Conservation (phyloP, 73 alveolate species). For the Symbiodinium natans region DNA sequence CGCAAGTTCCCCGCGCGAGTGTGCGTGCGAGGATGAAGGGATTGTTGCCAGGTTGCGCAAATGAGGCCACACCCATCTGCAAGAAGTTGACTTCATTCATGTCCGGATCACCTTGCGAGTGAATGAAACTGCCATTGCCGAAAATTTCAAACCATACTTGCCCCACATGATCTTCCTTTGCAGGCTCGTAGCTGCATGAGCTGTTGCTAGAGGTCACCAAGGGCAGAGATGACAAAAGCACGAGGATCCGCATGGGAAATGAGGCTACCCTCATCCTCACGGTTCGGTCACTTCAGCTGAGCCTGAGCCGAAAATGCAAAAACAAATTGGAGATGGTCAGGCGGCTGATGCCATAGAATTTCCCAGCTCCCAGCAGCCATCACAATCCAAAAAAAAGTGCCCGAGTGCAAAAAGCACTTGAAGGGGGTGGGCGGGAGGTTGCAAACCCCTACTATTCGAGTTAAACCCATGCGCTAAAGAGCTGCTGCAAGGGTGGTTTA, state of each 20-base stretch:
- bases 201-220: background rate
- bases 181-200: background rate
- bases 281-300: slow-evolving; percentile 13
- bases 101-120: slow-evolving; percentile 1
- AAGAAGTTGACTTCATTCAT: background rate
- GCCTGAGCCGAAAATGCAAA: background rate
- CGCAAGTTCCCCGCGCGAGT: background rate
- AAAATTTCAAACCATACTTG: background rate
- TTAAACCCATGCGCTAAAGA: too few species aligned
- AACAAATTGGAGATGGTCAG: background rate
- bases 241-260: background rate
- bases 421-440: too few species aligned
- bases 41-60: background rate
- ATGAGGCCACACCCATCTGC: slow-evolving; percentile 1
- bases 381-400: too few species aligned
- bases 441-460: too few species aligned
- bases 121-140: background rate
- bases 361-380: too few species aligned
- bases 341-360: background rate
- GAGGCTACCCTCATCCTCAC: background rate
- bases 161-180: background rate
- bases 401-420: too few species aligned
- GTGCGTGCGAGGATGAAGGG: slow-evolving; percentile 5
- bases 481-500: too few species aligned
- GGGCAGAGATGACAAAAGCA: slow-evolving; percentile 4